Evolutionary conservation across 179 eudicot species (phyloP).

Genomic region (Patellifolia procumbens): DNA sequence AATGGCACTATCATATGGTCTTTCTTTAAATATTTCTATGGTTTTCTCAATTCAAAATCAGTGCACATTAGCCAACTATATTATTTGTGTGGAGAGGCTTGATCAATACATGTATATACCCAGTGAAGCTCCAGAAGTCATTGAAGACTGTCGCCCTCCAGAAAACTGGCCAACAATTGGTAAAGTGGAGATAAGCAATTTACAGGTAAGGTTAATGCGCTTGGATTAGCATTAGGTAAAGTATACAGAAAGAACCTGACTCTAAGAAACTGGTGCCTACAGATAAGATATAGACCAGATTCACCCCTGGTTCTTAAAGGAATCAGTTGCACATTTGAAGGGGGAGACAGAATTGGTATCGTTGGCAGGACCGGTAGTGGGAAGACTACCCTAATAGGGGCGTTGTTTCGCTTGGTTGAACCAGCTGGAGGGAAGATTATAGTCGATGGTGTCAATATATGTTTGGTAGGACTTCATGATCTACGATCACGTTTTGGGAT

Average conservation of each 20-base stretch:
- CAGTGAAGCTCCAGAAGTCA: slow-evolving; percentile 71
- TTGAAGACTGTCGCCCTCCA: slow-evolving; percentile 61
- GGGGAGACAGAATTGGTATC: slow-evolving; percentile 79
- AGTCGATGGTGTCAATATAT: slow-evolving; percentile 68
- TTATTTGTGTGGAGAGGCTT: slow-evolving; percentile 76
- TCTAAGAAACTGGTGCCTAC: background rate
- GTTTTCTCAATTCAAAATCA: slow-evolving; percentile 65
- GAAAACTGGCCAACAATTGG: slow-evolving; percentile 66
- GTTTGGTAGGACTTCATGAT: slow-evolving; percentile 70
- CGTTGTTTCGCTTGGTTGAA: slow-evolving; percentile 77
- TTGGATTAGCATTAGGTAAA: background rate
- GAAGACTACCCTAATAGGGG: slow-evolving; percentile 77
- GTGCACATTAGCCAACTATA: slow-evolving; percentile 62
- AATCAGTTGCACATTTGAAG: slow-evolving; percentile 74
- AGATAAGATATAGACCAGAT: slow-evolving; percentile 74
- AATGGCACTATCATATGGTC: slow-evolving; percentile 82
- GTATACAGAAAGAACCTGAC: background rate
- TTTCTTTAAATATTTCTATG: slow-evolving; percentile 61
- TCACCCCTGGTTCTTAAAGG: slow-evolving; percentile 75
- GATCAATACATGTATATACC: slow-evolving; percentile 78
- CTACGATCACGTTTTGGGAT: slow-evolving; percentile 68
- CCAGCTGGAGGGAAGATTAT: slow-evolving; percentile 64
- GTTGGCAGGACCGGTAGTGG: slow-evolving; percentile 94
- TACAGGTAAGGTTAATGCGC: slow-evolving; percentile 46
- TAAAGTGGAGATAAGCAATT: slow-evolving; percentile 69